These are phyloP conservation scores for Saitoella complicata DNA, from an alignment of 805 yeast species.

Conservation along the genomic window DNA sequence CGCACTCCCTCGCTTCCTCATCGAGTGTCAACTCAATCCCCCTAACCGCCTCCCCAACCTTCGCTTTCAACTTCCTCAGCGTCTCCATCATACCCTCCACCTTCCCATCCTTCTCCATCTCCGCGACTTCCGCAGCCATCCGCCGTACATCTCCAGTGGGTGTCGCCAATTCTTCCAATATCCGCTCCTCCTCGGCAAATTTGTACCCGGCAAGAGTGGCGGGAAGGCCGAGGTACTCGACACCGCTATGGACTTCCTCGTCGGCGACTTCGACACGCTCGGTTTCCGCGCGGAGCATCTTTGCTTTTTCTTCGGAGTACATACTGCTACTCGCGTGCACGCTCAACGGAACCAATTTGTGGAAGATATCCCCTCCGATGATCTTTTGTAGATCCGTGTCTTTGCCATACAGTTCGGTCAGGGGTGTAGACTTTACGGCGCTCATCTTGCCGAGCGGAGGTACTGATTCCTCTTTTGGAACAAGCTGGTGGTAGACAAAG, in stretches of 20 bases:
- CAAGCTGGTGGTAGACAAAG: slow-evolving; percentile 62
- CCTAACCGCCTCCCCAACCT: slow-evolving; percentile 15
- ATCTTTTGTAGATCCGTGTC: slow-evolving; percentile 33
- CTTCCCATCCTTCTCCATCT: slow-evolving; percentile 15
- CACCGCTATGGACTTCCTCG: slow-evolving; percentile 59
- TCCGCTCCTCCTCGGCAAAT: neutral
- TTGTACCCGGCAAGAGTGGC: slow-evolving; percentile 26
- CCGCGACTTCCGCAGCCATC: slow-evolving; percentile 18
- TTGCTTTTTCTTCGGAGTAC: slow-evolving; percentile 82
- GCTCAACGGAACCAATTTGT: slow-evolving; percentile 64
- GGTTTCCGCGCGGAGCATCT: slow-evolving; percentile 50
- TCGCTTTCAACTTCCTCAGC: slow-evolving; percentile 10
- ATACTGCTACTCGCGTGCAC: slow-evolving; percentile 76
- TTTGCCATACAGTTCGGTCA: slow-evolving; percentile 23
- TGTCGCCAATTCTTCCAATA: slow-evolving; percentile 5
- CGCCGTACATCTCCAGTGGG: slow-evolving; percentile 6
- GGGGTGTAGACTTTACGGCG: slow-evolving; percentile 44
- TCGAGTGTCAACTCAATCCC: slow-evolving; percentile 15
- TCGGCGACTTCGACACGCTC: slow-evolving; percentile 65
- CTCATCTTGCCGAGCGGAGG: slow-evolving; percentile 54
- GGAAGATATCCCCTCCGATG: slow-evolving; percentile 45
- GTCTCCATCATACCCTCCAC: slow-evolving; percentile 18
- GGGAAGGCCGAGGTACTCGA: slow-evolving; percentile 70
- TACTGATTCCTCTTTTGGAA: slow-evolving; percentile 47
- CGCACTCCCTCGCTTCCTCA: slow-evolving; percentile 24